A percentile compares a stretch with the other conserved stretches of the same genome.
These are phyloP conservation scores for Sporothrix inflata DNA, from an alignment of 2,329 filamentous ascomycete species.

Conservation along the genomic window DNA sequence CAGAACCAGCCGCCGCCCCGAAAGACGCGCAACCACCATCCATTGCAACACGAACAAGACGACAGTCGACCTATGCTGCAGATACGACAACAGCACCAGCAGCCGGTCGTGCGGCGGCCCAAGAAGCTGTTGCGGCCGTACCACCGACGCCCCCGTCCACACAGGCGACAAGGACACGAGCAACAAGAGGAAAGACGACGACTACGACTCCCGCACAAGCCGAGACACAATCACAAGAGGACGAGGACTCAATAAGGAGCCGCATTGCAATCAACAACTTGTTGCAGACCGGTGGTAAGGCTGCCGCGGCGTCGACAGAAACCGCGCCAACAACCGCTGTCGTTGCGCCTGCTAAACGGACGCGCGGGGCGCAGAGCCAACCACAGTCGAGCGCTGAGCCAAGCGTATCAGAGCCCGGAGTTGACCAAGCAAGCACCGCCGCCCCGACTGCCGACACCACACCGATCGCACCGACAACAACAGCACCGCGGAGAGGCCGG, in stretches of 20 bases:
- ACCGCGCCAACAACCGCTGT: not conserved
- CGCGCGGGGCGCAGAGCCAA: not conserved
- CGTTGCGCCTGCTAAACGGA: not conserved
- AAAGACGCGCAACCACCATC: not conserved
- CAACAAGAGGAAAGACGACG: slow-evolving; percentile 10
- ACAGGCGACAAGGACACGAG: slow-evolving; percentile 1
- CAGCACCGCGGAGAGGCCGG: slow-evolving; percentile 15
- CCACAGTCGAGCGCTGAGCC: not conserved
- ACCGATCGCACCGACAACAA: not conserved
- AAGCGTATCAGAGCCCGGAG: not conserved
- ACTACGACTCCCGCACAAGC: not conserved
- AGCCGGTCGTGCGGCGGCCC: not conserved
- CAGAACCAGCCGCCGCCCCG: not conserved
- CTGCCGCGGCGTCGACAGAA: not conserved
- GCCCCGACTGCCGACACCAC: not conserved
- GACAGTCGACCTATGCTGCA: not conserved
- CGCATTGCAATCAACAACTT: not conserved
- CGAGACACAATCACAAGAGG: not conserved
- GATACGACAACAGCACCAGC: not conserved
- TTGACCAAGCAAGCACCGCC: too few species aligned
- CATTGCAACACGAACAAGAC: not conserved
- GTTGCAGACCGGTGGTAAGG: not conserved
- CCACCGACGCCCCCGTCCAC: slow-evolving; percentile 16
- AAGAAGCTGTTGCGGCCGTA: not conserved
- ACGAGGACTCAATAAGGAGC: not conserved